Conservation (phyloP, 2,329 filamentous ascomycete genomes). For the Monilinia fructicola region DNA sequence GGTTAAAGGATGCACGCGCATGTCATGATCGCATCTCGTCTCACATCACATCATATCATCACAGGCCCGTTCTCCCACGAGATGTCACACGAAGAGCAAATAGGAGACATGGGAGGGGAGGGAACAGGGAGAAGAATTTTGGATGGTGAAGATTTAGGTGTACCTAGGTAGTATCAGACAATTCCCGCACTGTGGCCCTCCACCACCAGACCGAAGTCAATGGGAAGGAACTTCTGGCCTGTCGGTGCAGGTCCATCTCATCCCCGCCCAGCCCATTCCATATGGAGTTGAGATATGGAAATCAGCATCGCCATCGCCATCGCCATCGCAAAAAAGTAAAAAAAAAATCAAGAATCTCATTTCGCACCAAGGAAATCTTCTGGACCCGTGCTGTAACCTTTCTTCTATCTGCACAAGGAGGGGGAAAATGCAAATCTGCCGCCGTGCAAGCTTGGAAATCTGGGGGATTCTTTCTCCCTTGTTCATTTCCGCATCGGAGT, state of each 20-base stretch:
- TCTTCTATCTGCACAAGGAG: background rate
- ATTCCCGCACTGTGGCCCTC: background rate
- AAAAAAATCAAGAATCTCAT: background rate
- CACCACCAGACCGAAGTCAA: background rate
- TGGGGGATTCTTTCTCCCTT: background rate
- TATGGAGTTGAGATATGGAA: background rate
- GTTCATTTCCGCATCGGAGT: background rate
- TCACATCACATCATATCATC: background rate
- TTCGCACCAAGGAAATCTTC: conserved; percentile 2
- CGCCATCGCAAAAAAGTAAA: too few relatives aligned
- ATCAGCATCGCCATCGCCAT: background rate
- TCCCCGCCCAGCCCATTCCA: background rate
- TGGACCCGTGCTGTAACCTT: conserved; percentile 1
- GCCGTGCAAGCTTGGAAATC: background rate
- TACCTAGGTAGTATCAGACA: conserved; percentile 12
- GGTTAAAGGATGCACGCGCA: too few relatives aligned
- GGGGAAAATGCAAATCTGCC: background rate
- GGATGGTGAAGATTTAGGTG: background rate
- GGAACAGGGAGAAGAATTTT: background rate
- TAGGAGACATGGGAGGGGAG: background rate
- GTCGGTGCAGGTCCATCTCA: background rate
- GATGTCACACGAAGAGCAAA: too few relatives aligned
- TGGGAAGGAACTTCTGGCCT: background rate
- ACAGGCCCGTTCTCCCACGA: too few relatives aligned
- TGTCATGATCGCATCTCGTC: too few relatives aligned